Evolutionary conservation across 805 yeast genomes (phyloP).

Genomic region (Myxozyma neglecta): DNA sequence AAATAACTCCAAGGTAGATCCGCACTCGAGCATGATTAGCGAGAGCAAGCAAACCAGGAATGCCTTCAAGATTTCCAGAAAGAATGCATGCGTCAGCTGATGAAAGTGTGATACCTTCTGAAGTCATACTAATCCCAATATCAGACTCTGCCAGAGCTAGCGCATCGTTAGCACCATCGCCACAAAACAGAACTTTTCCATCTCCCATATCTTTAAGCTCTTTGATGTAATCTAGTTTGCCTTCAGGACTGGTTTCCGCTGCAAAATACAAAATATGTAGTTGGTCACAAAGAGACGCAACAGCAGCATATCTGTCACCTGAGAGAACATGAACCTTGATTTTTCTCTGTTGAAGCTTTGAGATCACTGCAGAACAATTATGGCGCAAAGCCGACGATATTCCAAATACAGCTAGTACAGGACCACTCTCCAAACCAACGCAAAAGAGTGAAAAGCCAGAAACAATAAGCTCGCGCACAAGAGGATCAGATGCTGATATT

Average conservation of each 20-base stretch:
- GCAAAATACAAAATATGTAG: slow-evolving; percentile 13
- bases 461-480: background rate
- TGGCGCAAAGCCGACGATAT: slow-evolving; percentile 12
- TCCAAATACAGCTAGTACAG: slow-evolving; percentile 12
- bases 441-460: slow-evolving; percentile 14
- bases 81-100: slow-evolving; percentile 24
- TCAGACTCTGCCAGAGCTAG: slow-evolving; percentile 89
- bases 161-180: slow-evolving; percentile 91
- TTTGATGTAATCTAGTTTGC: slow-evolving; percentile 17
- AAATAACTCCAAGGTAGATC: slow-evolving; percentile 4
- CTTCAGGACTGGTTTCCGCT: slow-evolving; percentile 23
- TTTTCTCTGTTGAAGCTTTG: background rate
- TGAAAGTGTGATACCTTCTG: slow-evolving; percentile 12
- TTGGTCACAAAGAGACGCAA: slow-evolving; percentile 1
- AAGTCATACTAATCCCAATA: slow-evolving; percentile 56
- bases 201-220: background rate
- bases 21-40: background rate
- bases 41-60: slow-evolving; percentile 10
- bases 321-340: slow-evolving; percentile 19
- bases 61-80: slow-evolving; percentile 12
- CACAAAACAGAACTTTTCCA: slow-evolving; percentile 63
- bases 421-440: slow-evolving; percentile 7
- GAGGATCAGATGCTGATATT: background rate
- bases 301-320: slow-evolving; percentile 18
- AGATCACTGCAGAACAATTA: background rate